phyloP scores from a whole-genome alignment of 306 rosid genomes.

The Parietaria judaica region DNA sequence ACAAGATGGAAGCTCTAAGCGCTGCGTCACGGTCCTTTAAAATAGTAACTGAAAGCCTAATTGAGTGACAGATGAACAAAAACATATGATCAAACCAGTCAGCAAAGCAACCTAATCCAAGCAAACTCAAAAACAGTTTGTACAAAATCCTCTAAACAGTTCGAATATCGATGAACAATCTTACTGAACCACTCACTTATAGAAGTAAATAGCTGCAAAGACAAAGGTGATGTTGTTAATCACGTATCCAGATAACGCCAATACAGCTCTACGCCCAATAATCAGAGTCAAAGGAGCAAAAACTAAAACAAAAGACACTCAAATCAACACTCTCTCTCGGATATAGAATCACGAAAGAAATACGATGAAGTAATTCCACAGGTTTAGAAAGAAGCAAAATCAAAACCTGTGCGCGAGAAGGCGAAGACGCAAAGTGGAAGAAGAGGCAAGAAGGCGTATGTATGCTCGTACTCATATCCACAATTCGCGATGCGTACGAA shows the following conservation, averaged over 20 bases:
- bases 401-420: constrained; percentile 39
- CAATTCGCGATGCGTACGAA: constrained; percentile 63
- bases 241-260: constrained; percentile 57
- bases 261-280: constrained; percentile 47
- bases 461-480: constrained; percentile 88
- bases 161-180: neutral
- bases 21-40: constrained; percentile 61
- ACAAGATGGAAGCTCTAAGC: constrained; percentile 64
- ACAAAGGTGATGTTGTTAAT: constrained; percentile 64
- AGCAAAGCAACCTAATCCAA: neutral
- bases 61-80: constrained; percentile 11
- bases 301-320: constrained; percentile 20
- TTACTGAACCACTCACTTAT: constrained; percentile 38
- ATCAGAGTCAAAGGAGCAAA: constrained; percentile 35
- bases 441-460: constrained; percentile 73
- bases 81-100: constrained; percentile 22
- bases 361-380: too few species aligned
- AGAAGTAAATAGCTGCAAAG: constrained; percentile 51
- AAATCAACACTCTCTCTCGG: too few species aligned
- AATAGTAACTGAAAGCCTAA: constrained; percentile 57
- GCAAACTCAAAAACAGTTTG: neutral
- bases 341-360: neutral
- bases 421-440: constrained; percentile 55
- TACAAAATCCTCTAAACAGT: too few species aligned
- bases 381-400: too few species aligned